phyloP scores from a whole-genome alignment of 208 protist species.

The Acanthamoeba polyphaga region DNA sequence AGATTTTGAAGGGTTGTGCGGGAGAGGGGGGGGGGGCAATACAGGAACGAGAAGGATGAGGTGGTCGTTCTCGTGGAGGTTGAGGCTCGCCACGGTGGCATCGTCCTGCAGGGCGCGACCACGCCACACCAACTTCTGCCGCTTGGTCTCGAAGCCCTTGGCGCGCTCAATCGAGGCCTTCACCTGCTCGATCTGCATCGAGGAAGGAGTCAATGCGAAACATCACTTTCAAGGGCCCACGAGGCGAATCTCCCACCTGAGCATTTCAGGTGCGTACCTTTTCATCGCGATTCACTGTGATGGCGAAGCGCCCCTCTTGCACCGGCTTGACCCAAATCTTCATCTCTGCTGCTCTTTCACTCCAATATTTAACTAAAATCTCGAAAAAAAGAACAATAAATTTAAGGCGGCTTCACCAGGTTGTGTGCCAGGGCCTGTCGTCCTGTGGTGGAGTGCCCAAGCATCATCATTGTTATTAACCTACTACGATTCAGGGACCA shows the following conservation, averaged over 20 bases:
- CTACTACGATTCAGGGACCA: too few relatives aligned
- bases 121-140: constrained; percentile 19
- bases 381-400: too few relatives aligned
- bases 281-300: not conserved
- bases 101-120: not conserved
- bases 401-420: too few relatives aligned
- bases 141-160: not conserved
- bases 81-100: not conserved
- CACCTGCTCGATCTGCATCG: not conserved
- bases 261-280: not conserved
- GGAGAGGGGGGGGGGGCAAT: not conserved
- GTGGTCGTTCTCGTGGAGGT: constrained; percentile 43
- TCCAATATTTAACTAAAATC: too few relatives aligned
- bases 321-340: constrained; percentile 52
- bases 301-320: constrained; percentile 2
- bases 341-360: not conserved
- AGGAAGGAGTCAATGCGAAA: not conserved
- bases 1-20: too few relatives aligned
- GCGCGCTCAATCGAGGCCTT: constrained; percentile 16
- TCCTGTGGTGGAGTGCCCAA: too few relatives aligned
- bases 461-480: too few relatives aligned
- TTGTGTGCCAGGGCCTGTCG: too few relatives aligned
- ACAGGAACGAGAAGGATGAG: constrained; percentile 49
- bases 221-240: not conserved
- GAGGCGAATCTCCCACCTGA: not conserved